Conservation (phyloP, 768 basidiomycete genomes). For the Mycena chlorophos region DNA sequence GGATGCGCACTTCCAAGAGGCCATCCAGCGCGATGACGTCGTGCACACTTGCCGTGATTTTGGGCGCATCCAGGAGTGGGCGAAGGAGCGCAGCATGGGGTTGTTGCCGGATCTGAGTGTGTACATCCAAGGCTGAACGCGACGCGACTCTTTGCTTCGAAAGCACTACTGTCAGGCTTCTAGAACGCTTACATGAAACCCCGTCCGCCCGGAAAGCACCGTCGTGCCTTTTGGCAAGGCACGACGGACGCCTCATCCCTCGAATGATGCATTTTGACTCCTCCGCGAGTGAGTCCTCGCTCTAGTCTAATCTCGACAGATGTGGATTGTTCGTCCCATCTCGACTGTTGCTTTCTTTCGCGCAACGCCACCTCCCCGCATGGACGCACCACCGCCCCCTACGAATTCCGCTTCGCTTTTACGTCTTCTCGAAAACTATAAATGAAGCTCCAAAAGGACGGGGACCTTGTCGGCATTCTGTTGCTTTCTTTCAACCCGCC, state of each 20-base stretch:
- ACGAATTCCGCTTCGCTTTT: background rate
- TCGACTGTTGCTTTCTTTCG: background rate
- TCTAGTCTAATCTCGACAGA: background rate
- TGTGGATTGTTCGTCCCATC: too few relatives aligned
- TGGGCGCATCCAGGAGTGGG: slow-evolving; percentile 16
- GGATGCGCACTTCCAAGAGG: slow-evolving; percentile 12
- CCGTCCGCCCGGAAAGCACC: slow-evolving; percentile 12
- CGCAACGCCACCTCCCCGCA: background rate
- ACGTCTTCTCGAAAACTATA: background rate
- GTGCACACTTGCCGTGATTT: slow-evolving; percentile 23
- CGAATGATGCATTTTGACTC: background rate
- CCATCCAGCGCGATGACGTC: slow-evolving; percentile 19
- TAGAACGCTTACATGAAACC: slow-evolving; percentile 11
- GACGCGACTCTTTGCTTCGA: background rate
- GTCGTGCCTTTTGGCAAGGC: slow-evolving; percentile 1
- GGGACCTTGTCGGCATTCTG: background rate
- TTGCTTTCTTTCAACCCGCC: too few relatives aligned
- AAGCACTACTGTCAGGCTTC: slow-evolving; percentile 3
- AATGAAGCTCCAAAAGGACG: background rate
- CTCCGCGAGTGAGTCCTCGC: background rate
- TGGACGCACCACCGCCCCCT: background rate
- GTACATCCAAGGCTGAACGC: slow-evolving; percentile 12
- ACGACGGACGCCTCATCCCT: background rate
- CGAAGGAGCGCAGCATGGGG: slow-evolving; percentile 16
- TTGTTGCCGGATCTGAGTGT: slow-evolving; percentile 9